Evolutionary conservation across 495 filamentous ascomycete species (phyloP).

Genomic region (Friedmanniomyces endolithicus): DNA sequence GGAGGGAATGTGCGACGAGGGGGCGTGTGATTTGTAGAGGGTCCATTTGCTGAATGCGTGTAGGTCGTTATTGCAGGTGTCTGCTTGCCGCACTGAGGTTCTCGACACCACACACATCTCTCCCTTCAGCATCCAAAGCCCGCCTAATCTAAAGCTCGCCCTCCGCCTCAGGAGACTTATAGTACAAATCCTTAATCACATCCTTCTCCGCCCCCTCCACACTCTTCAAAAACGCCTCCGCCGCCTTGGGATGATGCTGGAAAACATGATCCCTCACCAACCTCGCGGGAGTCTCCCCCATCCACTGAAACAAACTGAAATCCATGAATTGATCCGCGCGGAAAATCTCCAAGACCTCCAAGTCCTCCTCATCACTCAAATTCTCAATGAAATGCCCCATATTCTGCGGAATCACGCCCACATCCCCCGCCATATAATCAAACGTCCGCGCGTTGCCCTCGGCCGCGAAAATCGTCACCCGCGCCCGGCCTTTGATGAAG

Average conservation of each 20-base stretch:
- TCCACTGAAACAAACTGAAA: conserved; percentile 56
- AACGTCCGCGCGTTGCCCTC: conserved; percentile 51
- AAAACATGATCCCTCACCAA: conserved; percentile 53
- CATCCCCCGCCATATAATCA: conserved; percentile 62
- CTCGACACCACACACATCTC: too few relatives aligned
- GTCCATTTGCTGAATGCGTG: too few relatives aligned
- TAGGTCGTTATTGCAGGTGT: too few relatives aligned
- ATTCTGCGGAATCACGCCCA: conserved; percentile 52
- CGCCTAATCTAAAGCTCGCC: neutral
- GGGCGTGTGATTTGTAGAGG: too few relatives aligned
- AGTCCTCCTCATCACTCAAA: conserved; percentile 51
- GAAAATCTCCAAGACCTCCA: conserved; percentile 56
- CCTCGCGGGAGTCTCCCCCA: conserved; percentile 50
- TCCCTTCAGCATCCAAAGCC: too few relatives aligned
- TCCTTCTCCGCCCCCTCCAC: conserved; percentile 40
- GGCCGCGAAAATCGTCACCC: conserved; percentile 54
- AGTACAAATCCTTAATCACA: conserved; percentile 22
- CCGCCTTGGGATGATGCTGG: conserved; percentile 38
- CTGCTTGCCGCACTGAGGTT: too few relatives aligned
- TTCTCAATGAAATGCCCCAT: conserved; percentile 64
- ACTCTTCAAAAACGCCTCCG: conserved; percentile 42
- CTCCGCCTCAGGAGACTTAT: conserved; percentile 54
- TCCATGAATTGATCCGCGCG: conserved; percentile 51
- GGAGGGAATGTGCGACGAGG: too few relatives aligned
- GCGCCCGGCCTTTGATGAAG: conserved; percentile 54